These are phyloP conservation scores for Ganoderma lucidum DNA, from an alignment of 1,284 basidiomycete genomes.

Conservation along the genomic window DNA sequence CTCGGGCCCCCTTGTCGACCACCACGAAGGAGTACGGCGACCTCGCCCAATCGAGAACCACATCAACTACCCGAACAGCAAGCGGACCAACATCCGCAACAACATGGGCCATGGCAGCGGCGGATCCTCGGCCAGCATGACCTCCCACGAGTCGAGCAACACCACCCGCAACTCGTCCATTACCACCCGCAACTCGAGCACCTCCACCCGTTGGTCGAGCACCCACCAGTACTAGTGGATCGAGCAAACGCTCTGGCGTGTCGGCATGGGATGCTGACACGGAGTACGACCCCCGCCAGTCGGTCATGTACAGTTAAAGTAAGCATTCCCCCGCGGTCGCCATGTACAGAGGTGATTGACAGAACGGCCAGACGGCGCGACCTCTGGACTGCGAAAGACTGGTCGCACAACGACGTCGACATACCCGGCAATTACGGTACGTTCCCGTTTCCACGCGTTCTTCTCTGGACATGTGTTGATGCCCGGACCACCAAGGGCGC, in stretches of 20 bases:
- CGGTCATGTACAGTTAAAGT: slow-evolving; percentile 66
- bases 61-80: slow-evolving; percentile 67
- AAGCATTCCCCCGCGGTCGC: slow-evolving; percentile 31
- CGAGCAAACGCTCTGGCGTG: slow-evolving; percentile 33
- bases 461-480: background rate
- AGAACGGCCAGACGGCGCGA: slow-evolving; percentile 49
- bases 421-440: slow-evolving; percentile 58
- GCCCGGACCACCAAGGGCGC: slow-evolving; percentile 59
- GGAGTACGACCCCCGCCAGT: slow-evolving; percentile 56
- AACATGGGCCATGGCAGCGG: slow-evolving; percentile 57
- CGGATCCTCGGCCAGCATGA: slow-evolving; percentile 12
- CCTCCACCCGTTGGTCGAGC: too few relatives aligned
- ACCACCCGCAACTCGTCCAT: slow-evolving; percentile 35
- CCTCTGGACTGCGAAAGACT: slow-evolving; percentile 72
- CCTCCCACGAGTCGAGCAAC: slow-evolving; percentile 27
- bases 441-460: slow-evolving; percentile 12
- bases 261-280: slow-evolving; percentile 56
- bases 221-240: slow-evolving; percentile 41
- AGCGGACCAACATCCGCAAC: slow-evolving; percentile 72
- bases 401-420: slow-evolving; percentile 64
- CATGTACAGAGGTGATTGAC: slow-evolving; percentile 17
- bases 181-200: slow-evolving; percentile 29
- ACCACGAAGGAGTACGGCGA: slow-evolving; percentile 55
- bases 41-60: slow-evolving; percentile 78
- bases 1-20: slow-evolving; percentile 62